Evolutionary conservation across 2,329 filamentous ascomycete genomes (phyloP), one percentile per base, ranked within the genome.

Genomic region (Seiridium unicorne): DNA sequence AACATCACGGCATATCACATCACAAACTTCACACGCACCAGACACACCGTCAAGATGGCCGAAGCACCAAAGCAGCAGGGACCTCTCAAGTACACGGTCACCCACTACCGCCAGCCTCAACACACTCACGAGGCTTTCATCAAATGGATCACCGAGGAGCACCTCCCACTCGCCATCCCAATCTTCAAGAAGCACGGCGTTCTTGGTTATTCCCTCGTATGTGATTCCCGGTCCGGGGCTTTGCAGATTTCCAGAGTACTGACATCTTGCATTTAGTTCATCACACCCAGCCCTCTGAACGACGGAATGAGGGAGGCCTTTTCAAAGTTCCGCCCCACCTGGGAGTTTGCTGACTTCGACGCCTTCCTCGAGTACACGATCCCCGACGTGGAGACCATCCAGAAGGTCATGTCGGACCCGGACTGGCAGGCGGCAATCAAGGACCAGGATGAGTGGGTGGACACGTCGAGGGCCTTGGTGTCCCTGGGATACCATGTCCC

Each of bases 61-160:
- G 18, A 26, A 26, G 18, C 18, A 26, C 18, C 18, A 26, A 26
- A 26, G 18, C 18, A 26, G 18, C 18, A 26, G 18, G 18, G 18
- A 26, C 18, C 18, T 26, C 18, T 26, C 18, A 72, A 70, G 60
- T 69, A 63, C 60, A 72, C 69, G 9, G 60, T 71, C 32, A 71
- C 66, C 18, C 70, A 72, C 51, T 65, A 72, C 55, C 68, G 70
- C 46, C 64, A 64, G 51, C 61, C 57, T 3, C 51, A 72, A 26
- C 68, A 68, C 54, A 69, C 71, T 5, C 71, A 73, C 55, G 68
- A 73, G 51, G 67, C 55, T 32, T 73, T 73, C 57, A 69, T 72
- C 48, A 68, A 71, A 40, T 73, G 66, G 69, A 66, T 73, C 9
- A 62, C 66, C 11, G 62, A 71, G n/a, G 64, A 65, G 38, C 71